Evolutionary conservation across 2,329 filamentous ascomycete species (phyloP).

Genomic region (Rutstroemia sp.): DNA sequence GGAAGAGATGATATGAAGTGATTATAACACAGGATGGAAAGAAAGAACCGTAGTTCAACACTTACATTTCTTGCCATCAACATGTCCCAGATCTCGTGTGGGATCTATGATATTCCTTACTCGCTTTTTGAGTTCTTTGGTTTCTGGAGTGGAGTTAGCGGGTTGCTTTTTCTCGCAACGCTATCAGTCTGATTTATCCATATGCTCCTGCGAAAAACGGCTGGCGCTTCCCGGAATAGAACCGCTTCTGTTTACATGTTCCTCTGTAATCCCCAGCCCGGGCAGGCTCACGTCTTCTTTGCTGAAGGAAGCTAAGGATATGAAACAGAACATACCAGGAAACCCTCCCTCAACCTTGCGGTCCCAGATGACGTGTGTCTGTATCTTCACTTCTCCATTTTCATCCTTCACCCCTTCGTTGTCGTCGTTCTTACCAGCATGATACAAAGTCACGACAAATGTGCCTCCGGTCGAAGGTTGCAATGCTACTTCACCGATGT

Average conservation of each 20-base stretch:
- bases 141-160: not conserved
- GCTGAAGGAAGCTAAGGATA: not conserved
- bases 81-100: constrained; percentile 70
- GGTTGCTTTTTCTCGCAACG: not conserved
- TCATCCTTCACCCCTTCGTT: not conserved
- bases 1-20: not conserved
- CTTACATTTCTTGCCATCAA: constrained; percentile 45
- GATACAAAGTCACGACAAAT: constrained; percentile 65
- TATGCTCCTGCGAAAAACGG: too few relatives aligned
- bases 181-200: too few relatives aligned
- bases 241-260: too few relatives aligned
- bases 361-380: constrained; percentile 71
- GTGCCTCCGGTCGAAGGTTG: constrained; percentile 78
- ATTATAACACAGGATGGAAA: not conserved
- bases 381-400: constrained; percentile 20
- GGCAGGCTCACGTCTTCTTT: not conserved
- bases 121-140: constrained; percentile 6
- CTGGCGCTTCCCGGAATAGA: too few relatives aligned
- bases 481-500: constrained; percentile 80
- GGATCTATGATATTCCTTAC: constrained; percentile 81
- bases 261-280: not conserved
- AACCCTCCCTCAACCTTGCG: constrained; percentile 82
- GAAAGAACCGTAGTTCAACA: not conserved
- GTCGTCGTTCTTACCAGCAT: constrained; percentile 13
- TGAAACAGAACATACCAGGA: constrained; percentile 46